phyloP scores from a whole-genome alignment of 2,329 filamentous ascomycete species.

The Aulographum hederae region DNA sequence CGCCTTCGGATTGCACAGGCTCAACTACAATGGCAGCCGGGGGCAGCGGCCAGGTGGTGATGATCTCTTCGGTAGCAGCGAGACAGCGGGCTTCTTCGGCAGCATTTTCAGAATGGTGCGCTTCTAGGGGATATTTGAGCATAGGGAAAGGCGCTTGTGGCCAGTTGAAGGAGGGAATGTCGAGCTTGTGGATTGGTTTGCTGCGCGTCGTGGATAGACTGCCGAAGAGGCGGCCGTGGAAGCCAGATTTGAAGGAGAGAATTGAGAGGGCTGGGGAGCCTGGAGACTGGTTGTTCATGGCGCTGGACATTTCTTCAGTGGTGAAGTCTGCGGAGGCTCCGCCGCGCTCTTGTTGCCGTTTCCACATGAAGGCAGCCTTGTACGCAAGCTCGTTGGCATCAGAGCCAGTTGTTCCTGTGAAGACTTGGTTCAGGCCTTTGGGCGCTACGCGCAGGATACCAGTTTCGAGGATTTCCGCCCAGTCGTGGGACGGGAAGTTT shows the following conservation, averaged over 20 bases:
- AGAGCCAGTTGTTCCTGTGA: slow-evolving; percentile 75
- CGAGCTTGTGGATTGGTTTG: slow-evolving; percentile 88
- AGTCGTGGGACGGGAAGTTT: slow-evolving; percentile 78
- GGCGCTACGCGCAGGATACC: slow-evolving; percentile 71
- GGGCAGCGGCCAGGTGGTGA: slow-evolving; percentile 60
- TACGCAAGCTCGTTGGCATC: slow-evolving; percentile 90
- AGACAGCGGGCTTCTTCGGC: slow-evolving; percentile 64
- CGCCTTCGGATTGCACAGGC: slow-evolving; percentile 84
- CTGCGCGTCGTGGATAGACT: slow-evolving; percentile 75
- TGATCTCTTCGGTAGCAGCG: slow-evolving; percentile 65
- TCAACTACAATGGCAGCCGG: slow-evolving; percentile 72
- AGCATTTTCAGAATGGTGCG: slow-evolving; percentile 65
- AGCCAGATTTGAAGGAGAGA: slow-evolving; percentile 71
- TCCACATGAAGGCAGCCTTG: slow-evolving; percentile 93
- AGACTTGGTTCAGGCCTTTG: slow-evolving; percentile 70
- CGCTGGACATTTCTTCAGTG: slow-evolving; percentile 50
- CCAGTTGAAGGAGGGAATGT: slow-evolving; percentile 92
- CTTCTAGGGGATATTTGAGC: slow-evolving; percentile 71
- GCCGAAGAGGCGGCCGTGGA: slow-evolving; percentile 83
- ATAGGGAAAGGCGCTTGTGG: slow-evolving; percentile 73
- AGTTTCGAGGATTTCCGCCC: slow-evolving; percentile 60
- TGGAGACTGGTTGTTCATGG: slow-evolving; percentile 68
- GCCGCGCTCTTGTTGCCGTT: slow-evolving; percentile 63
- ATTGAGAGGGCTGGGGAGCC: slow-evolving; percentile 68
- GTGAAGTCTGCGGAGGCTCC: slow-evolving; percentile 64